Conservation (phyloP, 129 eudicot genomes). For the Arctium minus region DNA sequence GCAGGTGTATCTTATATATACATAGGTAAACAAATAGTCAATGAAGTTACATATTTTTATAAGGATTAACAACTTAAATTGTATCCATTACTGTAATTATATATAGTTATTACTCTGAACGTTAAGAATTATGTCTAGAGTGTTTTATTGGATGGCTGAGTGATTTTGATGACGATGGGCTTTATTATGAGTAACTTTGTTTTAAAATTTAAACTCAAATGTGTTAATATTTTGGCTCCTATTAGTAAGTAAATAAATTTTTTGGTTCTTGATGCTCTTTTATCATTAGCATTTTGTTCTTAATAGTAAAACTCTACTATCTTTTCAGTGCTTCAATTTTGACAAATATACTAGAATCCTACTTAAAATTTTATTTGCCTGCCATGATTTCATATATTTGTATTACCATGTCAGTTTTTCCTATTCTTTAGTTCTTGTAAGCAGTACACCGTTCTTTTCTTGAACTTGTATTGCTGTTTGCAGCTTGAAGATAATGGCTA, state of each 20-base stretch:
- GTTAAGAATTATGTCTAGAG: not conserved
- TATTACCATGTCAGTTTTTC: not conserved
- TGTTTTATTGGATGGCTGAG: not conserved
- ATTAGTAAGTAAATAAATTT: not conserved
- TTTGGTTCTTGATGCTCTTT: too few relatives aligned
- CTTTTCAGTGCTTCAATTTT: too few relatives aligned
- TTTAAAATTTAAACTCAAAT: not conserved
- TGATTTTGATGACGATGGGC: not conserved
- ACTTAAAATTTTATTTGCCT: too few relatives aligned
- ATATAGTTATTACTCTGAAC: not conserved
- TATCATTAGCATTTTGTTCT: too few relatives aligned
- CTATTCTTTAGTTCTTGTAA: not conserved
- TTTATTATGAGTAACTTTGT: not conserved
- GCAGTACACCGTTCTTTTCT: not conserved
- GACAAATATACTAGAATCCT: not conserved
- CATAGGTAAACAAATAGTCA: not conserved
- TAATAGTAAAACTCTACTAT: too few relatives aligned
- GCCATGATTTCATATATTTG: not conserved
- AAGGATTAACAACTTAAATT: not conserved
- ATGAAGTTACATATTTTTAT: not conserved
- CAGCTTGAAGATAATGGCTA: slow-evolving; percentile 73
- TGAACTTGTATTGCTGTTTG: not conserved
- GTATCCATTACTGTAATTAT: not conserved
- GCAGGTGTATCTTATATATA: not conserved
- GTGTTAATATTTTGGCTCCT: not conserved